These are phyloP conservation scores for Diplocarpon rosae DNA, from an alignment of 2,329 filamentous ascomycete genomes.

Conservation along the genomic window DNA sequence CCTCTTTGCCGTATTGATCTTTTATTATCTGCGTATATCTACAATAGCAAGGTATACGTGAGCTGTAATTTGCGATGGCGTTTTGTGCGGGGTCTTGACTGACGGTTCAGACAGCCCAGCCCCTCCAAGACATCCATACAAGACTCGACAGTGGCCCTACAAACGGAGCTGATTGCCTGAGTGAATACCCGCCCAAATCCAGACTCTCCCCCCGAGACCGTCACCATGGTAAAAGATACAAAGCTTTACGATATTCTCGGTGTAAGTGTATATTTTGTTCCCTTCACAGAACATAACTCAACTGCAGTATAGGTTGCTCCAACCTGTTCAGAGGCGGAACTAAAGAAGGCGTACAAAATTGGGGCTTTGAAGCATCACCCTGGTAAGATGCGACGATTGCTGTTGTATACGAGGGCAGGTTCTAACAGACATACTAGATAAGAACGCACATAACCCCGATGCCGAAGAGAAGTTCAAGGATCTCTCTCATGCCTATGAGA, in stretches of 20 bases:
- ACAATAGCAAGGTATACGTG: neutral
- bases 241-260: conserved; percentile 71
- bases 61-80: neutral
- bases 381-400: conserved; percentile 40
- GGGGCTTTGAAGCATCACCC: conserved; percentile 77
- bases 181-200: neutral
- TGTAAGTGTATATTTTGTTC: conserved; percentile 38
- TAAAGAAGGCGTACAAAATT: conserved; percentile 86
- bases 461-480: conserved; percentile 99
- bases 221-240: conserved; percentile 66
- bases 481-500: conserved; percentile 88
- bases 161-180: neutral
- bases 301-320: conserved; percentile 53
- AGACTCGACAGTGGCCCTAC: conserved; percentile 1
- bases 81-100: neutral
- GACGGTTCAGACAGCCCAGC: too few relatives aligned
- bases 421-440: conserved; percentile 48
- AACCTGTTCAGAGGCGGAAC: conserved; percentile 69
- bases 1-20: conserved; percentile 5
- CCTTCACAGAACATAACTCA: conserved; percentile 19
- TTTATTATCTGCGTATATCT: neutral
- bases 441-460: conserved; percentile 87
- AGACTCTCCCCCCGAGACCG: conserved; percentile 14
- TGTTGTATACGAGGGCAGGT: conserved; percentile 1
- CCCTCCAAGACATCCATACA: too few relatives aligned